Evolutionary conservation across 2,329 filamentous ascomycete genomes (phyloP), one percentile per base, ranked within the genome.

Genomic region (Colletotrichum limetticola): DNA sequence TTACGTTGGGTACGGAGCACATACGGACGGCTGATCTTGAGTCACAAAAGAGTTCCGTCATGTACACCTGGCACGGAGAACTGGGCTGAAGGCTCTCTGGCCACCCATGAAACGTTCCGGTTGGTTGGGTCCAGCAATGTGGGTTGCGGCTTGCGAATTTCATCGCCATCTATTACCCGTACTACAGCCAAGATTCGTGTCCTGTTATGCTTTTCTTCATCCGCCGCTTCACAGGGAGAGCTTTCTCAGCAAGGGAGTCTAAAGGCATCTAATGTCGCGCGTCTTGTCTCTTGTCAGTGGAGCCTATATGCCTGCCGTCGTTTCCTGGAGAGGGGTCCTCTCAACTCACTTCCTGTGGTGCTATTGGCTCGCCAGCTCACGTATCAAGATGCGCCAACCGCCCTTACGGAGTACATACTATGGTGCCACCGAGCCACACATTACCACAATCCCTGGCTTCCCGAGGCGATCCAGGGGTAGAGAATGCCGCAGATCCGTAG

Each of bases 401-500:
- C 5, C 37, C 9, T 26, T 26, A 16, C 28, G 49, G 30, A 46
- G 32, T 9, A n/a, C 11, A 11, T 9, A n/a, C 11, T n/a, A 9
- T 60, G n/a, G 12, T 16, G 46, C 35, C 35, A 28, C 22, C 6
- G 37, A 42, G 37, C 28, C 22, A 49, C 42, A 22, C 19, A 22
- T 28, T 11, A 19, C 24, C 11, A 14, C 14, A 11, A 30, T n/a
- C 14, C 37, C 35, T 53, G 26, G 28, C 57, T 55, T 37, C 26
- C 58, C 37, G 19, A n/a, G 24, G 59, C 52, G 52, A 52, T 63
- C 52, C 32, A 58, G 35, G 66, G 22, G 46, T 63, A 35, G 11
- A 52, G 42, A 55, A 30, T 67, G 56, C 56, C 56, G 56, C 56
- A 53, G 65, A 61, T 60, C 42, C 30, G 56, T 26, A 6, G 65